Base-by-base conservation (phyloP, 441 rosid species). In the Erodium trifolium region DNA sequence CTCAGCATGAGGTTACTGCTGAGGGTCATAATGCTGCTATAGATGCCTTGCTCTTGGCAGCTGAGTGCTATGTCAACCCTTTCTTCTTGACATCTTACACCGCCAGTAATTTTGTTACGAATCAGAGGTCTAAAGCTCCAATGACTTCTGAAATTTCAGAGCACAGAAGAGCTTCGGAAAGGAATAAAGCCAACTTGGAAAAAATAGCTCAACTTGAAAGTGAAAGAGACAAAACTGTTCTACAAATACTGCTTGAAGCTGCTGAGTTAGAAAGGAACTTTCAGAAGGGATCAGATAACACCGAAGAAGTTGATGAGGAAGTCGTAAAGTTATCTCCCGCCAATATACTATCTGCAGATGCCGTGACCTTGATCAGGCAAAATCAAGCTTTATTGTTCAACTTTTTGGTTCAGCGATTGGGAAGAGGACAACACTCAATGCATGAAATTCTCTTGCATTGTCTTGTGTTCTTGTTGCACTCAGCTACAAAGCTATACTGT, bases 21-120 rank as follows among this genome's bases (percentile, higher is more conserved):
- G 95, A 88, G 83, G 83, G 89, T 76, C 97, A 91, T 77, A 86
- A 88, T 77, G 97, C 93, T 76, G 84, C 91, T 68, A 77, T 91
- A 19, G 95, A 88, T 85, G 95, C 97, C 72, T 80, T 91, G 78
- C 91, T 91, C 70, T 78, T 87, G 82, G 95, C 97, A 57, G 97
- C 95, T 59, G 97, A 91, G 81, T 91, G 97, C 79, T 87, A 91
- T 74, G 85, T 91, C 77, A 91, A 88, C 77, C 95, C 97, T 1
- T 88, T 83, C 77, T 91, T 91, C 73, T 77, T 88, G 84, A 79
- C 73, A 70, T 85, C 92, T 37, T 79, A 79, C 66, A 76, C 70
- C 65, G 76, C 82, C 74, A 60, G 81, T 72, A 65, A 83, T 71
- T 79, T 75, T 19, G 45, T 62, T 47, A 66, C 67, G 67, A 74